Conservation (phyloP, 2,329 filamentous ascomycete genomes). For the Penicillium glabrum region DNA sequence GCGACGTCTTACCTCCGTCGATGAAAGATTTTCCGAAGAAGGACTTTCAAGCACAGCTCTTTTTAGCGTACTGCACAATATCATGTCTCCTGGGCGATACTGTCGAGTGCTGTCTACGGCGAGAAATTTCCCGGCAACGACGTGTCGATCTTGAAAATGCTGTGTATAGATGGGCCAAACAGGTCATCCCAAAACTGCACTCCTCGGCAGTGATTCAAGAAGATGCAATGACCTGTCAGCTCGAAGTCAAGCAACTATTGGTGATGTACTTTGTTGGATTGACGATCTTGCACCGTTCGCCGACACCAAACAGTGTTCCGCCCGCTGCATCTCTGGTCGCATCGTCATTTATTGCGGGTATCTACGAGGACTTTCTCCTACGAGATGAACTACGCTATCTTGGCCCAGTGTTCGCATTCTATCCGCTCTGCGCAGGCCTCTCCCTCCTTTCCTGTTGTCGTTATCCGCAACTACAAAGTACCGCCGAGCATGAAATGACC, state of each 20-base stretch:
- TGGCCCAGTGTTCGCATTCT: constrained; percentile 44
- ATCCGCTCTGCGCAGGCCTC: constrained; percentile 41
- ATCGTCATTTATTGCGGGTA: constrained; percentile 43
- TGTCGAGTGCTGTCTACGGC: constrained; percentile 39
- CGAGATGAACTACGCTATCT: constrained; percentile 42
- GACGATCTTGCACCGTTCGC: constrained; percentile 40
- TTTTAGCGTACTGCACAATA: constrained; percentile 41
- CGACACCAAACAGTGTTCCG: constrained; percentile 30
- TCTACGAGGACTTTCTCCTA: constrained; percentile 44
- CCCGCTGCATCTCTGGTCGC: constrained; percentile 41
- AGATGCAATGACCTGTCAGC: constrained; percentile 18
- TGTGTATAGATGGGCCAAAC: constrained; percentile 43
- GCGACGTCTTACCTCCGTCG: constrained; percentile 40
- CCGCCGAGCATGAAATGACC: constrained; percentile 23
- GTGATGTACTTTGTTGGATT: constrained; percentile 41
- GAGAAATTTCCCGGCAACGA: constrained; percentile 30
- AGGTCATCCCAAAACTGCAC: constrained; percentile 24
- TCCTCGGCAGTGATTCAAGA: constrained; percentile 16
- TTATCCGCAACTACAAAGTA: constrained; percentile 30
- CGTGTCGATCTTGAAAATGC: constrained; percentile 37
- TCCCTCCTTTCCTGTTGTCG: constrained; percentile 41
- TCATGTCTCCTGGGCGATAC: constrained; percentile 43
- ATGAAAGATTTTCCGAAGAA: constrained; percentile 34
- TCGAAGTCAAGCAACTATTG: constrained; percentile 39
- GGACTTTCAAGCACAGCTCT: constrained; percentile 32